Conservation (phyloP, 148 eudicot species). For the Pharnaceum exiguum region DNA sequence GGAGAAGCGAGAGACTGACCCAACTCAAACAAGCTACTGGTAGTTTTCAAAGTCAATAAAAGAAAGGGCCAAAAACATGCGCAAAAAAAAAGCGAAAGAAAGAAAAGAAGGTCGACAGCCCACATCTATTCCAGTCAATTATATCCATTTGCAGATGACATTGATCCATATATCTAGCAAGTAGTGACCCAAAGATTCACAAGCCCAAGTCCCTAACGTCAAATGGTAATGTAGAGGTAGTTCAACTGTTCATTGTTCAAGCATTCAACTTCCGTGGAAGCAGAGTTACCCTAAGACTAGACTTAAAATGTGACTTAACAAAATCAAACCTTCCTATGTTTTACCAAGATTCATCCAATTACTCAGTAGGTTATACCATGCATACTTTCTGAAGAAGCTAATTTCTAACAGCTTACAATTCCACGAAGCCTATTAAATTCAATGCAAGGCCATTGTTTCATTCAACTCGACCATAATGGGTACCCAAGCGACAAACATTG, state of each 20-base stretch:
- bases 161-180: too few relatives aligned
- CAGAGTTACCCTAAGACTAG: constrained; percentile 10
- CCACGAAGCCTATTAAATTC: constrained; percentile 6
- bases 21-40: too few relatives aligned
- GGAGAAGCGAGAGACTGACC: too few relatives aligned
- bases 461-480: constrained; percentile 28
- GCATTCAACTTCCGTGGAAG: neutral
- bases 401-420: constrained; percentile 5
- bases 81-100: too few relatives aligned
- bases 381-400: constrained; percentile 22
- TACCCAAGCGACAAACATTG: constrained; percentile 14
- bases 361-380: constrained; percentile 8
- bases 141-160: too few relatives aligned
- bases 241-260: too few relatives aligned
- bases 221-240: neutral
- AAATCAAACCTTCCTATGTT: constrained; percentile 7
- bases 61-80: too few relatives aligned
- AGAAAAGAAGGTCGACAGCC: too few relatives aligned
- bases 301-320: constrained; percentile 28
- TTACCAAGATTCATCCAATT: neutral
- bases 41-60: too few relatives aligned
- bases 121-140: too few relatives aligned
- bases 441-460: neutral
- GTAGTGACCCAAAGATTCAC: neutral
- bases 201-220: neutral